Percentiles rank a stretch among this genome's conserved stretches.
These are phyloP conservation scores for Coemansia sp. DNA, from an alignment of 192 early-diverging fungal genomes.

Conservation along the genomic window DNA sequence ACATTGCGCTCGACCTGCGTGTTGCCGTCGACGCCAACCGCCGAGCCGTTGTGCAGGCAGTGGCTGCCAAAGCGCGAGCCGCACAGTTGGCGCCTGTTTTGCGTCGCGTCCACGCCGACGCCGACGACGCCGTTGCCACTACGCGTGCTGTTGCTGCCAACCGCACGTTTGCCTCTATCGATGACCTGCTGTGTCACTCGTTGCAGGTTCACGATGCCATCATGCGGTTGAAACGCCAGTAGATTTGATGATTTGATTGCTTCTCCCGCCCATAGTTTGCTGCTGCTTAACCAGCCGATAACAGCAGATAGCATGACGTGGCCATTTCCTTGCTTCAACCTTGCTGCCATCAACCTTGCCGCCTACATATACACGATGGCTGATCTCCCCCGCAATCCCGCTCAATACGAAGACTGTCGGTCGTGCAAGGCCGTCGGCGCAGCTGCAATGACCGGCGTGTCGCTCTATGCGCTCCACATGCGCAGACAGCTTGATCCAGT, in stretches of 20 bases:
- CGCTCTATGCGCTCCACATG: conserved; percentile 25
- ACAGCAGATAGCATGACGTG: no score
- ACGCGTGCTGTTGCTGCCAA: conserved; percentile 20
- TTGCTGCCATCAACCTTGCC: neutral
- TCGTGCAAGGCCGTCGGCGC: conserved; percentile 42
- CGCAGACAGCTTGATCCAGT: conserved; percentile 27
- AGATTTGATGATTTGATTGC: neutral
- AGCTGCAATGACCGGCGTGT: conserved; percentile 33
- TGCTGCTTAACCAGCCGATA: no score
- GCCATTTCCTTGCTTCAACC: no score
- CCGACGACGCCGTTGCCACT: conserved; percentile 35
- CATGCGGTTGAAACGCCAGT: neutral
- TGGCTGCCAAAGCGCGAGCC: conserved; percentile 27
- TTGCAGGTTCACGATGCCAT: conserved; percentile 49
- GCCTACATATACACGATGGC: neutral
- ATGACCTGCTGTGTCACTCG: conserved; percentile 47
- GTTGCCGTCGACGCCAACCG: conserved; percentile 35
- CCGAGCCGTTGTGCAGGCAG: conserved; percentile 42
- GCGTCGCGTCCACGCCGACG: conserved; percentile 37
- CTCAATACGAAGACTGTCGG: conserved; percentile 38
- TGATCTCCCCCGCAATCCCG: neutral
- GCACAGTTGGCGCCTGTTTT: conserved; percentile 33
- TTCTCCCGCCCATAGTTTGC: neutral
- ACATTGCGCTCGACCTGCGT: conserved; percentile 47
- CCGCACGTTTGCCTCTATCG: conserved; percentile 35